Conservation (phyloP, 2,329 filamentous ascomycete genomes). For the Cytospora piceae region DNA sequence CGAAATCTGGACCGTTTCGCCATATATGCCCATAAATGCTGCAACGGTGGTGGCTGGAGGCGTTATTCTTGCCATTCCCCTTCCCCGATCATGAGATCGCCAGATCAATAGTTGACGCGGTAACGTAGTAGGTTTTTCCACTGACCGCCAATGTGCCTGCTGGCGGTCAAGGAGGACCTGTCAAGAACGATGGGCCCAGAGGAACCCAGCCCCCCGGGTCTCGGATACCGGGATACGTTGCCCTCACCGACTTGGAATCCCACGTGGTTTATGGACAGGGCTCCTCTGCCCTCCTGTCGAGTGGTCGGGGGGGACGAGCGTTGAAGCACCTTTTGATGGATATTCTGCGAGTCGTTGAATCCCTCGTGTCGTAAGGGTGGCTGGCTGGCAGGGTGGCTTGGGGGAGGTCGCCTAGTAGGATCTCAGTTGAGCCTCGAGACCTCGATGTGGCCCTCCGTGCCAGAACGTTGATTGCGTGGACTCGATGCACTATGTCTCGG, state of each 20-base stretch:
- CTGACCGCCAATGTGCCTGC: constrained; percentile 25
- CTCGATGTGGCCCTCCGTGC: not conserved
- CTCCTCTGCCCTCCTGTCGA: constrained; percentile 12
- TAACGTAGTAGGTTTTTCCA: constrained; percentile 11
- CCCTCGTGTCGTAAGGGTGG: not conserved
- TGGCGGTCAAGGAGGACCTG: constrained; percentile 26
- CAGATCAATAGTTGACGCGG: constrained; percentile 21
- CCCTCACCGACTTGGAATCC: constrained; percentile 30
- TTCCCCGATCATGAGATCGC: constrained; percentile 11
- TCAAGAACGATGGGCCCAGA: constrained; percentile 26
- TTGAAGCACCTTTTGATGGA: constrained; percentile 6
- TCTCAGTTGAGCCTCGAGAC: constrained; percentile 18
- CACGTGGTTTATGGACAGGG: constrained; percentile 26
- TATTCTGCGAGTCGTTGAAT: constrained; percentile 18
- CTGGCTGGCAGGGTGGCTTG: not conserved
- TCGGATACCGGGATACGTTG: constrained; percentile 2
- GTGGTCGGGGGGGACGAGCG: not conserved
- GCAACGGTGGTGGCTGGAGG: constrained; percentile 29
- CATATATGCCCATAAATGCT: not conserved
- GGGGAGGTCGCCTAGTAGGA: constrained; percentile 14
- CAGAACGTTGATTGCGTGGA: not conserved
- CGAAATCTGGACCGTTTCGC: constrained; percentile 1
- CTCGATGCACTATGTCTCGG: not conserved
- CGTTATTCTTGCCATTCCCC: not conserved
- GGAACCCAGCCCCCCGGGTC: constrained; percentile 23